Base-by-base conservation (phyloP, 75 land plant genomes). In the Selaginella moellendorffii region DNA sequence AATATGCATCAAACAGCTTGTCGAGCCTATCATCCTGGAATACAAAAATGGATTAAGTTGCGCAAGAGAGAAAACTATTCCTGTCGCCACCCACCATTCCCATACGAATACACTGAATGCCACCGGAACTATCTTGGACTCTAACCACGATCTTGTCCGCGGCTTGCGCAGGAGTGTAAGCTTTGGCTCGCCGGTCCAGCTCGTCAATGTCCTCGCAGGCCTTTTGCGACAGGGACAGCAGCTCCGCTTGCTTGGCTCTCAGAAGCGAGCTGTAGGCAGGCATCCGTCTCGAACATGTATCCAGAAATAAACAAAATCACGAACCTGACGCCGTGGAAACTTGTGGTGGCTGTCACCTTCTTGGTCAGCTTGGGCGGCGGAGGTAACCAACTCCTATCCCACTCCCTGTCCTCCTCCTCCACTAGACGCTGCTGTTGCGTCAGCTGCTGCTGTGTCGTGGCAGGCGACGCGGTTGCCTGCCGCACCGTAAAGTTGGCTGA, bases 1-100 rank as follows among this genome's bases (percentile, higher is more conserved):
- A 80, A 64, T 91, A 91, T 30, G 67, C 54, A 25, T 77, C 71
- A 64, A 87, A 91, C 21, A 91, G 77, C 59, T 76, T 83, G 70
- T 91, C 97, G 63, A 91, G 76, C 68, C 77, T 84, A 68, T 91
- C 97, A 72, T 79, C 85, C 97, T 91, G 78, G 28, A 42, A 56
- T 5, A 36, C 10, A 36, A 36, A 36, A 36, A 36, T 36, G 14
- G 10, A 36, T 36, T 5, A 36, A 36, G 14, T 36, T n/a, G n/a
- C n/a, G n/a, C n/a, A n/a, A n/a, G n/a, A n/a, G n/a, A n/a, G n/a
- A n/a, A n/a, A n/a, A n/a, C n/a, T n/a, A n/a, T n/a, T n/a, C n/a
- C n/a, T n/a, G n/a, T n/a, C n/a, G n/a, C n/a, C n/a, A n/a, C n/a
- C n/a, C n/a, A 36, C 46, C 14, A 36, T 36, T 36, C 46, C 46